A percentile compares a stretch with the other conserved stretches of the same genome.
phyloP scores from a whole-genome alignment of 1,284 basidiomycete genomes.

The Gymnopus androsaceus region DNA sequence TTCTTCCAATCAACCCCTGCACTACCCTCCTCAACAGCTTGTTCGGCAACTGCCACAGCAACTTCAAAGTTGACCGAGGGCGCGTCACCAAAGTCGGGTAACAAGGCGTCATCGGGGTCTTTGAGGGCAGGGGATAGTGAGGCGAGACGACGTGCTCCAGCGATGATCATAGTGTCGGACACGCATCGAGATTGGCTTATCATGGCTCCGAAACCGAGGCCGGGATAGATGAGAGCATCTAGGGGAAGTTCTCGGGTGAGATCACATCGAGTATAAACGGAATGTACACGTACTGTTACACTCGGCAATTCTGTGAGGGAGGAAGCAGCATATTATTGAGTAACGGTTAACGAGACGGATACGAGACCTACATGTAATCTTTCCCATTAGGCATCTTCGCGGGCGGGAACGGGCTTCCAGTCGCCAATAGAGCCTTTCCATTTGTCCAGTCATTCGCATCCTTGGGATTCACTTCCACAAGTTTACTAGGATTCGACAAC shows the following conservation, averaged over 20 bases:
- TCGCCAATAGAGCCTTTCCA: constrained; percentile 76
- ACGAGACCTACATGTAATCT: constrained; percentile 60
- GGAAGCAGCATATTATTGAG: neutral
- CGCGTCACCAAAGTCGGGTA: constrained; percentile 75
- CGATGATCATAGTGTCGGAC: constrained; percentile 75
- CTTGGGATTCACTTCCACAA: constrained; percentile 76
- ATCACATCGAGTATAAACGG: no score
- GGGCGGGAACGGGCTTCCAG: constrained; percentile 80
- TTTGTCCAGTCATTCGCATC: constrained; percentile 77
- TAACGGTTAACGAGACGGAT: neutral
- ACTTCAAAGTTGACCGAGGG: constrained; percentile 75
- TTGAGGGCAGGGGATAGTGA: constrained; percentile 73
- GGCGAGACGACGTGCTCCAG: constrained; percentile 72
- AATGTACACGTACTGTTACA: constrained; percentile 74
- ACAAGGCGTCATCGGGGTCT: constrained; percentile 62
- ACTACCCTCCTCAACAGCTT: constrained; percentile 73
- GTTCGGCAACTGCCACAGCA: constrained; percentile 77
- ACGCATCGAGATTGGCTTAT: constrained; percentile 62
- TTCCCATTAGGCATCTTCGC: constrained; percentile 70
- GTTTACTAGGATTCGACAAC: constrained; percentile 77
- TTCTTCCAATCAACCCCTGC: constrained; percentile 55
- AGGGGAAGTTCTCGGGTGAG: neutral
- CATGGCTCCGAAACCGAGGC: constrained; percentile 75
- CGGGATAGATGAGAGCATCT: constrained; percentile 81
- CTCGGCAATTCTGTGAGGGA: constrained; percentile 56